Base-by-base conservation (phyloP, 345 rosid genomes). In the Lumnitzera racemosa region DNA sequence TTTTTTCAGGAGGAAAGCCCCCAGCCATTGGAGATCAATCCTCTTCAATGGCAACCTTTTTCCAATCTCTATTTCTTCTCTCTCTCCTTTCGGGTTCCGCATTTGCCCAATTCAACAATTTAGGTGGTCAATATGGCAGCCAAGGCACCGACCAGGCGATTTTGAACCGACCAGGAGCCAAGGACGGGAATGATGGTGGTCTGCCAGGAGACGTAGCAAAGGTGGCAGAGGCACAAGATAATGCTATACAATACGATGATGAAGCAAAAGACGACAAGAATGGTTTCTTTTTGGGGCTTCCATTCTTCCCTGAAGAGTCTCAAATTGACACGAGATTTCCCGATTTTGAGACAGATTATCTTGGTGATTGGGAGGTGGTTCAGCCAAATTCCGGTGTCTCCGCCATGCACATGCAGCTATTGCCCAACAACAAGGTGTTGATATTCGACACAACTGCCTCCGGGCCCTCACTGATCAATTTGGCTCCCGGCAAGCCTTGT, bases 401-500 rank as follows among this genome's bases (percentile, higher is more conserved):
- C 0, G 92, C 84, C 9, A 94, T 90, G 97, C 97, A 94, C 60
- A 50, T 85, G 43, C 70, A 84, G 16, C 69, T 90, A 69, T 73
- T 94, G 64, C 96, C 95, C 14, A 69, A 77, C 57, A 72, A 83
- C 72, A 76, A 83, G 67, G 89, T 72, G 46, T 64, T 85, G 47
- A 85, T 77, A 84, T 90, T 80, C 24, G 96, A 94, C 48, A 81
- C 97, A 46, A 90, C 97, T 1, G 76, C 81, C 53, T 81, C 86
- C 81, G 79, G 75, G 60, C 66, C 68, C 2, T 94, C 96, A 14
- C 61, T 68, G 20, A 31, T 86, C 11, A 52, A 25, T 12, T 29
- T 90, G 62, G 62, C 76, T 14, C 46, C 46, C 5, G 61, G 64
- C 2, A 68, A 70, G 2, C 66, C 74, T n/a, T 90, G 97, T 63